Conservation (phyloP, 305 asterid species). For the Striga hermonthica region DNA sequence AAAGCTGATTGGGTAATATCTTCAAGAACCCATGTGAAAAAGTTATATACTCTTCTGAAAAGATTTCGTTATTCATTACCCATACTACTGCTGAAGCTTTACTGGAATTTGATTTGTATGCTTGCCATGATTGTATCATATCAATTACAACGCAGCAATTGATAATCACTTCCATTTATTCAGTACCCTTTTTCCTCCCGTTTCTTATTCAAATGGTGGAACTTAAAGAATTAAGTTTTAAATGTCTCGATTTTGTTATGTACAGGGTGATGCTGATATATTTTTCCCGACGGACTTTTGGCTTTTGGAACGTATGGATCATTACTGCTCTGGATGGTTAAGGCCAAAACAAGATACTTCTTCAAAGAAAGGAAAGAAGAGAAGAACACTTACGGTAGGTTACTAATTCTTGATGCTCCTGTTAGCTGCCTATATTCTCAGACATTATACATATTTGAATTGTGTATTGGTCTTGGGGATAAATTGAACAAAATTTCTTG, state of each 20-base stretch:
- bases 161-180: too few relatives aligned
- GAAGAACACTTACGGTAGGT: slow-evolving; percentile 77
- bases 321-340: slow-evolving; percentile 80
- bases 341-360: slow-evolving; percentile 45
- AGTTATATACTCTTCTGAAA: too few relatives aligned
- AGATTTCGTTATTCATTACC: too few relatives aligned
- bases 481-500: neutral
- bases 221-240: neutral
- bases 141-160: too few relatives aligned
- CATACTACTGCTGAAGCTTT: too few relatives aligned
- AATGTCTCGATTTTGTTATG: slow-evolving; percentile 18
- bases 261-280: slow-evolving; percentile 96
- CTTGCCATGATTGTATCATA: too few relatives aligned
- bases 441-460: neutral
- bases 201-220: too few relatives aligned
- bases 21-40: too few relatives aligned
- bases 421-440: slow-evolving; percentile 13
- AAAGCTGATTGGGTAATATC: too few relatives aligned
- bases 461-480: neutral
- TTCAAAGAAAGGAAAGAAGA: slow-evolving; percentile 74
- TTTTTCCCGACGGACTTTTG: slow-evolving; percentile 95
- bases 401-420: slow-evolving; percentile 15
- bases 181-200: too few relatives aligned
- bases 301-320: slow-evolving; percentile 85
- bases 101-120: too few relatives aligned